phyloP scores from a whole-genome alignment of 495 filamentous ascomycete species.

The Aspergillus ellipticus region DNA sequence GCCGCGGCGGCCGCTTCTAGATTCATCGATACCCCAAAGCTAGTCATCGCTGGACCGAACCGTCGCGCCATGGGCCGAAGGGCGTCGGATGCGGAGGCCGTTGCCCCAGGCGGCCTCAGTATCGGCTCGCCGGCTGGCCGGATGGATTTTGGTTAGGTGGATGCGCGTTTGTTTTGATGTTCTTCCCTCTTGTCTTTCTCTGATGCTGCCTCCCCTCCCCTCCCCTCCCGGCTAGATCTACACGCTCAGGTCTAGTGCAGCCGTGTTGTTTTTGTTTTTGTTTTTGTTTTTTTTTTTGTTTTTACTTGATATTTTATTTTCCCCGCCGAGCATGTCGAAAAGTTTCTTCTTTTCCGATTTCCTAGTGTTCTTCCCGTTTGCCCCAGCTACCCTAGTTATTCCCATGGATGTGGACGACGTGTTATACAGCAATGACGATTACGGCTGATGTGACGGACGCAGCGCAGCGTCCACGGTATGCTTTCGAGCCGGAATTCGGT shows the following conservation, averaged over 20 bases:
- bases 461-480: slow-evolving; percentile 24
- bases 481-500: too few species aligned
- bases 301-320: too few species aligned
- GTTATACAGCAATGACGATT: slow-evolving; percentile 40
- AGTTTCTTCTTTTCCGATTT: slow-evolving; percentile 30
- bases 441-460: slow-evolving; percentile 39
- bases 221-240: too few species aligned
- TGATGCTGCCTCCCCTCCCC: too few species aligned
- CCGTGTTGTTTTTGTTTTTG: too few species aligned
- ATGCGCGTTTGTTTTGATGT: slow-evolving; percentile 24
- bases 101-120: neutral
- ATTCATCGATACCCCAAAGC: slow-evolving; percentile 40
- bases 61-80: slow-evolving; percentile 9
- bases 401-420: slow-evolving; percentile 33
- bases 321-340: slow-evolving; percentile 42
- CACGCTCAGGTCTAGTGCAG: too few species aligned
- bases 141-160: slow-evolving; percentile 26
- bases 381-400: slow-evolving; percentile 33
- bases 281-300: too few species aligned
- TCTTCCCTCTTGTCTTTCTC: slow-evolving; percentile 20
- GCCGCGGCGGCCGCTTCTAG: slow-evolving; percentile 49
- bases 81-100: neutral
- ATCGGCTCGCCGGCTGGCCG: slow-evolving; percentile 7
- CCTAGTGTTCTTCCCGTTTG: slow-evolving; percentile 25
- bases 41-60: slow-evolving; percentile 23